Base-by-base conservation (phyloP, 2,329 filamentous ascomycete species). In the Phialophora verrucosa region DNA sequence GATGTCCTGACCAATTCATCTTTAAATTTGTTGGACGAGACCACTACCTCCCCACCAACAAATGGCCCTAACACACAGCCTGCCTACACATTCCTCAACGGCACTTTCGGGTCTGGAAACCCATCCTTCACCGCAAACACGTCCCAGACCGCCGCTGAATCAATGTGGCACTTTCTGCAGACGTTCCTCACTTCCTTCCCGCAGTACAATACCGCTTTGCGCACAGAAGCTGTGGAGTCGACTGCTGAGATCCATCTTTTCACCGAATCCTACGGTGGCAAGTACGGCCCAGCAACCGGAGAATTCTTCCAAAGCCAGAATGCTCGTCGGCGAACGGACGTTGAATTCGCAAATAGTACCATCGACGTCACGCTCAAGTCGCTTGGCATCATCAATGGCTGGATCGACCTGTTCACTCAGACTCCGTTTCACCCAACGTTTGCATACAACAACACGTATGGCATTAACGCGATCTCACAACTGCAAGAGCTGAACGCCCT, bases 311-410 rank as follows among this genome's bases (percentile, higher is more conserved):
- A 89, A 72, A 75, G 85, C 63, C 88, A 92, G 76, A 92, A 92
- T 70, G 75, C 79, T 20, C 80, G 80, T 60, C 83, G 85, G 14
- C 73, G 76, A n/a, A 84, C 81, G 62, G 84, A 87, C 2, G 76
- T 81, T 1, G 65, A 86, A 1, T 75, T 83, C 8, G 76, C 74
- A 20, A 71, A 71, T 11, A 51, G 38, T 12, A 70, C 70, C 17
- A 71, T 72, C 20, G 62, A 68, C 11, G 27, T 74, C 51, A 68
- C 58, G 4, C 65, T 92, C 8, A 80, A 79, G 14, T 86, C 89
- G 0, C 77, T 92, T 0, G 89, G 90, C 25, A 90, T 93, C 65
- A 80, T 91, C 65, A 91, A 92, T 75, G 90, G 89, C 12, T 86
- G 89, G 69, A 80, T 92, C 42, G 91, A 93, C 73, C 82, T 85